Evolutionary conservation across 2,329 filamentous ascomycete species (phyloP).

Genomic region (Ophiostoma ulmi): DNA sequence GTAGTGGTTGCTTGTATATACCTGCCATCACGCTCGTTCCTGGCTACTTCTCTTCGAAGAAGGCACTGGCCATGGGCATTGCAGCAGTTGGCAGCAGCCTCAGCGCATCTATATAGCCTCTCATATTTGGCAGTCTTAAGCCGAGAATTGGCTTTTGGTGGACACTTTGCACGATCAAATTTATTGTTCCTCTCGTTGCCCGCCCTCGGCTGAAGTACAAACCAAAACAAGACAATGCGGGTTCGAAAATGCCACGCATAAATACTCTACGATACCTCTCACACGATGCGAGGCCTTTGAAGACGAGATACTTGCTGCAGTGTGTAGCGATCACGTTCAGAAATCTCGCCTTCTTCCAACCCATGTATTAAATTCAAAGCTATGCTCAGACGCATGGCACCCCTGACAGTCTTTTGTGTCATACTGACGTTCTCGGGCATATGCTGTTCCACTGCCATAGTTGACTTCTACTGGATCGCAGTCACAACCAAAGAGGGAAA

Average conservation of each 20-base stretch:
- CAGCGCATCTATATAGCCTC: slow-evolving; percentile 39
- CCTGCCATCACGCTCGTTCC: slow-evolving; percentile 50
- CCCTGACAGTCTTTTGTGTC: slow-evolving; percentile 27
- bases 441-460: slow-evolving; percentile 30
- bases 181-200: not conserved
- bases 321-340: slow-evolving; percentile 22
- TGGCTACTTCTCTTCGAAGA: slow-evolving; percentile 58
- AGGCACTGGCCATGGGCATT: slow-evolving; percentile 55
- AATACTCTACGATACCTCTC: slow-evolving; percentile 13
- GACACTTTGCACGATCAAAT: not conserved
- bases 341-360: slow-evolving; percentile 25
- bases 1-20: slow-evolving; percentile 50
- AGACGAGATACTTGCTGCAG: slow-evolving; percentile 20
- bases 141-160: not conserved
- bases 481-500: slow-evolving; percentile 31
- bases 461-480: slow-evolving; percentile 35
- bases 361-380: slow-evolving; percentile 24
- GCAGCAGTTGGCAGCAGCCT: slow-evolving; percentile 55
- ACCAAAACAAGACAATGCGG: not conserved
- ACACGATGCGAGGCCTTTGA: slow-evolving; percentile 10
- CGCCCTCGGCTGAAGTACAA: not conserved
- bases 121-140: slow-evolving; percentile 17
- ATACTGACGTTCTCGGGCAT: slow-evolving; percentile 34
- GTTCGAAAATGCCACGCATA: not conserved
- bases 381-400: slow-evolving; percentile 24